Percentiles rank a stretch among this genome's conserved stretches.
Evolutionary conservation across 163 green algal species (phyloP).

Genomic region (Prototheca cutis): DNA sequence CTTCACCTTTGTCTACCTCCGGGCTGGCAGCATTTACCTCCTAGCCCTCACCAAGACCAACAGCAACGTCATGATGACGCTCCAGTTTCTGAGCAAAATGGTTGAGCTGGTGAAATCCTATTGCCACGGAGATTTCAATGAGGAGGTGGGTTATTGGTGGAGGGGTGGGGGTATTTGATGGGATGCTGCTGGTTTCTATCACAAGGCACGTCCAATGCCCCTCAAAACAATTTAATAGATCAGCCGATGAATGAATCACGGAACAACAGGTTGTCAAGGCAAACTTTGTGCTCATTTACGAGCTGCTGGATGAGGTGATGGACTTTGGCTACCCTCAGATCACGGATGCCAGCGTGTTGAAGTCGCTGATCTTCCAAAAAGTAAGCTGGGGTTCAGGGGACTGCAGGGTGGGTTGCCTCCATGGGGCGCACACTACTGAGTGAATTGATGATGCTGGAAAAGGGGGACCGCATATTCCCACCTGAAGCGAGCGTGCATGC

Average conservation of each 20-base stretch:
- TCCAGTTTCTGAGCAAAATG: constrained; percentile 85
- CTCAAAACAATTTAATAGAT: too few relatives aligned
- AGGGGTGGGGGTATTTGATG: neutral
- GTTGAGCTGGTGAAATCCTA: constrained; percentile 82
- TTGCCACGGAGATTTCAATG: constrained; percentile 77
- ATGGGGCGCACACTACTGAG: too few relatives aligned
- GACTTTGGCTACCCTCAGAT: constrained; percentile 84
- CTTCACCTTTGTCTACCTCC: constrained; percentile 65
- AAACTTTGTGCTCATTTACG: constrained; percentile 93
- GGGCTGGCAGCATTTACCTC: constrained; percentile 69
- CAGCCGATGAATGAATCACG: too few relatives aligned
- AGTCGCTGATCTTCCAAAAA: constrained; percentile 88
- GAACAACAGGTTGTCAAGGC: constrained; percentile 49
- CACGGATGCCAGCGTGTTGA: constrained; percentile 72
- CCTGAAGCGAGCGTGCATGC: too few relatives aligned
- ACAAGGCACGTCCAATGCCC: too few relatives aligned
- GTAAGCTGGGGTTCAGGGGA: neutral
- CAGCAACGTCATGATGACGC: constrained; percentile 78
- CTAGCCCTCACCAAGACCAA: constrained; percentile 78
- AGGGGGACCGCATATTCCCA: too few relatives aligned
- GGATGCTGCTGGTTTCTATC: neutral
- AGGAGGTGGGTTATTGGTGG: constrained; percentile 49
- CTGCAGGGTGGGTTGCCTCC: neutral
- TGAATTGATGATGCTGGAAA: too few relatives aligned
- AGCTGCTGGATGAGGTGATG: constrained; percentile 86